A percentile compares a stretch with the other conserved stretches of the same genome.
These are phyloP conservation scores for Verticillium tricorpus DNA, from an alignment of 2,329 filamentous ascomycete genomes.

Conservation along the genomic window DNA sequence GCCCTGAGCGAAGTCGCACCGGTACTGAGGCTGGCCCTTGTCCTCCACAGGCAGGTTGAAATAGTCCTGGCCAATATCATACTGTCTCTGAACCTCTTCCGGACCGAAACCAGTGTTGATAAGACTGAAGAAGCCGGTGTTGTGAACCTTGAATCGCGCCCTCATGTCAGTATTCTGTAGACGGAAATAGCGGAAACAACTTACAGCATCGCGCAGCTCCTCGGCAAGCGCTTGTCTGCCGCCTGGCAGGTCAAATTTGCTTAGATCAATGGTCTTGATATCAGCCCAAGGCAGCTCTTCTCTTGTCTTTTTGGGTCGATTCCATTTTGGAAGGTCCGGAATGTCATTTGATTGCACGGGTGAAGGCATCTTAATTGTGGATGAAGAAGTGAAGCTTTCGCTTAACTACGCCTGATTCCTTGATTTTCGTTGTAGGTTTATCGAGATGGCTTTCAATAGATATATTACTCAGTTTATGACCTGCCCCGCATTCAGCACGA, in stretches of 20 bases:
- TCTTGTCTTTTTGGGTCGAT: constrained; percentile 21
- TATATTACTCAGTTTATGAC: not conserved
- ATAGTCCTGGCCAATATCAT: constrained; percentile 48
- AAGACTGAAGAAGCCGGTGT: constrained; percentile 47
- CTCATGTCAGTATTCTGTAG: not conserved
- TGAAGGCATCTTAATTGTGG: constrained; percentile 8
- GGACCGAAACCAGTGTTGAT: constrained; percentile 48
- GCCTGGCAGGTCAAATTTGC: constrained; percentile 40
- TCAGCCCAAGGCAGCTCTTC: constrained; percentile 40
- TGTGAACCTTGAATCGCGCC: constrained; percentile 16
- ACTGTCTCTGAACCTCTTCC: constrained; percentile 48
- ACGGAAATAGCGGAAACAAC: not conserved
- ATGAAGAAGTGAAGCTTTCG: not conserved
- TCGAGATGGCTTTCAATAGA: not conserved
- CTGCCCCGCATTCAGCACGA: not conserved
- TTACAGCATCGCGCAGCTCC: constrained; percentile 45
- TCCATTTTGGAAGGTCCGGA: constrained; percentile 17
- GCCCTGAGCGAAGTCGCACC: constrained; percentile 34
- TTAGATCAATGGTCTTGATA: constrained; percentile 47
- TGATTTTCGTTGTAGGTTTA: too few relatives aligned
- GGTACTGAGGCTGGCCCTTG: constrained; percentile 40
- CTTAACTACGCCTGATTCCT: too few relatives aligned
- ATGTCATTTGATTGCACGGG: constrained; percentile 3
- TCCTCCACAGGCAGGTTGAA: constrained; percentile 45
- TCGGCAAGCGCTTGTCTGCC: constrained; percentile 46